Percentiles rank a stretch among this genome's conserved stretches.
These are phyloP conservation scores for Eucalyptus cloeziana DNA, from an alignment of 345 rosid species.

Conservation along the genomic window DNA sequence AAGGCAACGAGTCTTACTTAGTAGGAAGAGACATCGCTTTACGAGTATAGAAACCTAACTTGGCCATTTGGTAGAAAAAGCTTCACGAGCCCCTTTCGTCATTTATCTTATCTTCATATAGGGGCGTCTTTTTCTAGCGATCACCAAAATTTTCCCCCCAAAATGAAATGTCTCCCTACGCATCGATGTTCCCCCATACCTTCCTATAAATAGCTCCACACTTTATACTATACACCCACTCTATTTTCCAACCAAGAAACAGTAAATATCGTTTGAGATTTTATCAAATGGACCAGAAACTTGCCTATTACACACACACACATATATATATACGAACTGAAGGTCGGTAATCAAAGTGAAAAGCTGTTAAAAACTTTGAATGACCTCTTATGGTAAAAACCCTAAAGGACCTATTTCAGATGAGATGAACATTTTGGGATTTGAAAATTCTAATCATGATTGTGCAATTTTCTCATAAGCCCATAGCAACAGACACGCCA, in stretches of 20 bases:
- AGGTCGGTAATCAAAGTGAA: background rate
- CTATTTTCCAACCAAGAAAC: background rate
- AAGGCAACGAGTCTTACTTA: background rate
- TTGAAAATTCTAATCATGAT: background rate
- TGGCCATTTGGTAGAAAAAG: constrained; percentile 32
- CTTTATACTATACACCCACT: background rate
- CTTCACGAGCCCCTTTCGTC: background rate
- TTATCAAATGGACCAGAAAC: background rate
- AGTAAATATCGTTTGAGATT: background rate
- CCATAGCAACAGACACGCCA: background rate
- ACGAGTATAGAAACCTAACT: constrained; percentile 38
- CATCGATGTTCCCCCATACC: background rate
- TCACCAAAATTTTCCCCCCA: background rate
- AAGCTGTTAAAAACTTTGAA: background rate
- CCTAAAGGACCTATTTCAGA: background rate
- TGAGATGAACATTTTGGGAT: background rate
- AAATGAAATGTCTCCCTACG: background rate
- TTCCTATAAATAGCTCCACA: background rate
- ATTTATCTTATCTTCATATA: background rate
- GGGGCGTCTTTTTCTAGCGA: background rate
- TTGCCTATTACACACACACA: background rate
- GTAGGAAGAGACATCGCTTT: constrained; percentile 48
- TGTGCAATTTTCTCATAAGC: background rate
- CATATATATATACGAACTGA: background rate
- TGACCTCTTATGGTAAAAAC: background rate